Evolutionary conservation across 192 early-diverging fungal species (phyloP), one percentile per base, ranked within the genome.

Genomic region (Linnemannia schmuckeri): DNA sequence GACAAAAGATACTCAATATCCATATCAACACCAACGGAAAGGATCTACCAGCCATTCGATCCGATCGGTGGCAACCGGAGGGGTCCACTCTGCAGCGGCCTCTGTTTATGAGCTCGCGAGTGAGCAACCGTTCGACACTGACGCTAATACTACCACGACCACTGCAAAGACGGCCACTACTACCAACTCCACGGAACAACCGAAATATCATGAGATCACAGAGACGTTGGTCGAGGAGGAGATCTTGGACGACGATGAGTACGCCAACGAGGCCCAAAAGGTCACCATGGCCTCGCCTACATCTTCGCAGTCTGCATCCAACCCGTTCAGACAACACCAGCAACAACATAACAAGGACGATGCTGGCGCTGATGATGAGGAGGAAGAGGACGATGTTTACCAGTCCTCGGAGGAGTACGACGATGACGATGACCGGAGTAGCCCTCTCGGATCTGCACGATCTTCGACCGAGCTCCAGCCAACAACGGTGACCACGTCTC

Each of bases 331-430:
- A 37, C 33, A 55, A 35, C 30, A 49, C 20, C 30, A 49, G 38
- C 35, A 72, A 20, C 33, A 40, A 17, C 52, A 49, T 12, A 44
- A 40, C 18, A 49, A 38, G 49, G 40, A 70, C 33, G 46, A 38
- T 57, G 17, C 13, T 44, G 44, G 49, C 66, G 40, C 57, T 38
- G 52, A 38, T 18, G 46, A 75, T 15, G 52, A 78, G 17, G 75
- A 85, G 8, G 77, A 79, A 30, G 78, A 79, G 10, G 83, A 87
- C 30, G 85, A 81, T 8, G 76, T 81, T 13, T 87, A 87, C 37
- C 85, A 87, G 40, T 87, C 85, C 15, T 87, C 85, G 9, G 85
- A 55, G 27, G 85, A 87, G 40, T 81, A 87, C 40, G 85, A 86
- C 3, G 83, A 78, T 24, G 72, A 52, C 37, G 77, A 78, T 30